Base-by-base conservation (phyloP, 2,329 filamentous ascomycete species). In the Colletotrichum sidae region DNA sequence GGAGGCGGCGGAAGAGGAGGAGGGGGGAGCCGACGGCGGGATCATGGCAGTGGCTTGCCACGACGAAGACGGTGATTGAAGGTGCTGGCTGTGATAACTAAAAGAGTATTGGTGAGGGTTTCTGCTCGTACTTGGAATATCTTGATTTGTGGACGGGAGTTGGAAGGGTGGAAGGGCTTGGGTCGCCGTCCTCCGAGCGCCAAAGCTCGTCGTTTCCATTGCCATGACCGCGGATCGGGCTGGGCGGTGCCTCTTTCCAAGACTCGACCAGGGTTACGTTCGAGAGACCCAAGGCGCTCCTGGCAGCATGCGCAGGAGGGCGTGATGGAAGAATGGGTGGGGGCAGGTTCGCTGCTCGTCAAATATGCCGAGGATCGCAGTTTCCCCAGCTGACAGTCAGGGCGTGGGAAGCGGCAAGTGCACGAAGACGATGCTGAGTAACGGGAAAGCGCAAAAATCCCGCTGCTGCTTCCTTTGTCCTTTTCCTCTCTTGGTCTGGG, bases 111-210 rank as follows among this genome's bases (percentile, higher is more conserved):
- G 68, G 71, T 70, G 65, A 71, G 71, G 69, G 13, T 51, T 37
- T 71, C 78, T 76, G 76, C 78, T 71, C 77, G 77, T 77, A 79
- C 75, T 76, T 72, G 76, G 78, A 72, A 86, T 80, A 55, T 86
- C 84, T 70, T 66, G 63, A 25, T 52, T 63, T 59, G 88, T 88
- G 58, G 90, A 88, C 69, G 88, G 87, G 15, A 93, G 85, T 73
- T 91, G 88, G 74, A 92, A 92, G 70, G 80, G 85, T 63, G 90
- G 90, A 68, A 94, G 84, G 71, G 86, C 86, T 63, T 86, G 87
- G 68, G 90, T 88, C 73, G 90, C 90, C 73, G 89, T 87, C 77
- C 91, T 87, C 73, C 91, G 87, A 76, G 89, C 85, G 70, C 89
- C 87, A 75, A 94, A 89, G 80, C 90, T 91, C 74, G 85, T 83